Percentiles rank a stretch among this genome's conserved stretches.
These are phyloP conservation scores for Fusarium brevicatenulatum DNA, from an alignment of 2,329 filamentous ascomycete species.

Conservation along the genomic window DNA sequence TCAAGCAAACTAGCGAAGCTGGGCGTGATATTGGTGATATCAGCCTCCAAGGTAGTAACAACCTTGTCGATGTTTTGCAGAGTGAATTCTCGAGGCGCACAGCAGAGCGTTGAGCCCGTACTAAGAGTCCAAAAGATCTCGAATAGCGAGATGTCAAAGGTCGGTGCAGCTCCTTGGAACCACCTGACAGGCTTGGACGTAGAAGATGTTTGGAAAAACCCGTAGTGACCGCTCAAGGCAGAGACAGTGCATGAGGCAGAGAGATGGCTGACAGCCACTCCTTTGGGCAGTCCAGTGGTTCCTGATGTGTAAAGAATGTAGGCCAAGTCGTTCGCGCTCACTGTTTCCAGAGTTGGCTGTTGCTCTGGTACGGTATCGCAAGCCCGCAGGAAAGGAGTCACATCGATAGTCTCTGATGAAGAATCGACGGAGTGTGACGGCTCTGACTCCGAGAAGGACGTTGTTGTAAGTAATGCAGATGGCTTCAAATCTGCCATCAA, in stretches of 20 bases:
- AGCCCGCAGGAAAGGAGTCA: neutral
- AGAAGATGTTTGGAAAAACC: neutral
- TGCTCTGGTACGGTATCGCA: neutral
- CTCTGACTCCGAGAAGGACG: fast-evolving
- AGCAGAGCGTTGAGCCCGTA: constrained; percentile 21
- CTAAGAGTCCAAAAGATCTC: constrained; percentile 26
- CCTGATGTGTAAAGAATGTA: constrained; percentile 23
- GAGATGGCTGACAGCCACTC: constrained; percentile 15
- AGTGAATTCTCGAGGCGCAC: constrained; percentile 1
- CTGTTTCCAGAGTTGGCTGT: fast-evolving
- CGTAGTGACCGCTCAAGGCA: constrained; percentile 4
- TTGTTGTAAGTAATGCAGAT: neutral
- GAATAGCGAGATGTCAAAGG: constrained; percentile 21
- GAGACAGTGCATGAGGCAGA: constrained; percentile 14
- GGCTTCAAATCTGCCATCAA: constrained; percentile 15
- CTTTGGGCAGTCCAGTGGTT: constrained; percentile 19
- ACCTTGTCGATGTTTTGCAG: constrained; percentile 20
- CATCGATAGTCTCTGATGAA: neutral
- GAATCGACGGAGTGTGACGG: fast-evolving
- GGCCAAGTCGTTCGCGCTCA: neutral
- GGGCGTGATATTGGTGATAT: constrained; percentile 24
- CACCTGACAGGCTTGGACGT: neutral
- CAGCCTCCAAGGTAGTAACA: neutral
- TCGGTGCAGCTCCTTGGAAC: constrained; percentile 23
- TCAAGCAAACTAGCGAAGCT: constrained; percentile 22